Evolutionary conservation across 495 filamentous ascomycete genomes (phyloP), one percentile per base, ranked within the genome.

Genomic region (Hapsidospora chrysogenum): DNA sequence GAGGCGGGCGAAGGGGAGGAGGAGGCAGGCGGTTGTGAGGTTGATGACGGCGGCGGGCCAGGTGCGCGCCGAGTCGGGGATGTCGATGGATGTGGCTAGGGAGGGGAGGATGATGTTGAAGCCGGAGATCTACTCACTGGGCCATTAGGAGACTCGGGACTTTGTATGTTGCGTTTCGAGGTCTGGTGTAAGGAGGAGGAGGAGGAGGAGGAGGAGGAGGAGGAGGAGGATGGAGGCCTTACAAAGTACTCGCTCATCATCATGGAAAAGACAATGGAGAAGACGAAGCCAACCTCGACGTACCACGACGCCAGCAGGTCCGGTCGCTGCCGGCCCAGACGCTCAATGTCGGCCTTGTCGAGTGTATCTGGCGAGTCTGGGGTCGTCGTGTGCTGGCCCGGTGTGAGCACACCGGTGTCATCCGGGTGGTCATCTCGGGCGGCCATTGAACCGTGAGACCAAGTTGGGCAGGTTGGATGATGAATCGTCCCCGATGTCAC

Each of bases 21-120:
- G 64, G 21, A 78, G 75, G 4, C 68, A 63, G 18, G 70, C 68
- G 4, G 77, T 60, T 11, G 74, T 70, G 16, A 85, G 60, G 4
- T 74, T 73, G 43, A 82, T 70, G 16, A 77, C 68, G 31, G 60
- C 74, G 4, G 78, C 69, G 2, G 79, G 79, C 79, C 79, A 85
- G 29, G 74, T 77, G 3, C 58, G 54, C 2, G 68, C 63, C 4
- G 60, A 51, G n/a, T 54, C 37, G 2, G 75, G 68, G 21, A 83
- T 78, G 16, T 69, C 33, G 7, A 82, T 58, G 25, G 70, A 63
- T 18, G 54, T 47, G 14, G 67, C 54, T 3, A 85, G 46, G 0
- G 72, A 64, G 2, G 80, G 79, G 3, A 81, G 58, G 23, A 85
- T 59, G 26, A 83, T 63, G 39, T 74, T 80, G 45, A 80, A 84